Conservation (phyloP, 768 basidiomycete species). For the Rhodotorula taiwanensis region DNA sequence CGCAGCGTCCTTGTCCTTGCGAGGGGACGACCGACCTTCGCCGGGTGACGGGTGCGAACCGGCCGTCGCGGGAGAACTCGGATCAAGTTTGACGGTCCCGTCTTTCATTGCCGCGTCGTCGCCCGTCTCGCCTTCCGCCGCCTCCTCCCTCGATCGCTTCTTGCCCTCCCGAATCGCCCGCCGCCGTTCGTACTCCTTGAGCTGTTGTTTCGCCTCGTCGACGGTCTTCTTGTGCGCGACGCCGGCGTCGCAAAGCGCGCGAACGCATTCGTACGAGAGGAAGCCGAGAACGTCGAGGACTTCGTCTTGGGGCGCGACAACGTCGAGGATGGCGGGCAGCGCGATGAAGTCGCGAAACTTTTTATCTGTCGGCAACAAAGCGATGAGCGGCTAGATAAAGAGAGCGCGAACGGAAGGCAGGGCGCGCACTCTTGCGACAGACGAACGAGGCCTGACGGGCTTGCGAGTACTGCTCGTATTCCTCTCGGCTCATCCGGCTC, state of each 20-base stretch:
- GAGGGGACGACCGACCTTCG: slow-evolving; percentile 15
- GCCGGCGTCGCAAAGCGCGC: slow-evolving; percentile 81
- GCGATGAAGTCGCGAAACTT: slow-evolving; percentile 93
- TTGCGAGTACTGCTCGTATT: slow-evolving; percentile 94
- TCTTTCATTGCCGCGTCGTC: slow-evolving; percentile 52
- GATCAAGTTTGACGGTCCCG: slow-evolving; percentile 49
- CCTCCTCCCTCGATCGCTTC: slow-evolving; percentile 8
- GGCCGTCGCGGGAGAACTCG: background rate
- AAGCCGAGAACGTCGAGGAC: slow-evolving; percentile 95
- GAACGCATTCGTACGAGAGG: slow-evolving; percentile 93
- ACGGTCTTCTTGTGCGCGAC: slow-evolving; percentile 72
- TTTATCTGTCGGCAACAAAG: slow-evolving; percentile 55
- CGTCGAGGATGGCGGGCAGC: slow-evolving; percentile 59
- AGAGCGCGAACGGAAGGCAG: background rate
- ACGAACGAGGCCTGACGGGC: slow-evolving; percentile 95
- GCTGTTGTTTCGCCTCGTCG: slow-evolving; percentile 56
- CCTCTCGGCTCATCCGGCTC: slow-evolving; percentile 89
- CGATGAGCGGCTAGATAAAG: background rate
- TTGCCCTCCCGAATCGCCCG: background rate
- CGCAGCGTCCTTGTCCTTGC: slow-evolving; percentile 44
- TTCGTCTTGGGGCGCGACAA: slow-evolving; percentile 84
- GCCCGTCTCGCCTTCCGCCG: background rate
- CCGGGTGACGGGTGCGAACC: too few relatives aligned
- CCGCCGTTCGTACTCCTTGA: background rate
- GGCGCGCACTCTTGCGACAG: slow-evolving; percentile 74